These are phyloP conservation scores for Dictyostelium discoideum DNA, from an alignment of 78 protist genomes.

Conservation along the genomic window DNA sequence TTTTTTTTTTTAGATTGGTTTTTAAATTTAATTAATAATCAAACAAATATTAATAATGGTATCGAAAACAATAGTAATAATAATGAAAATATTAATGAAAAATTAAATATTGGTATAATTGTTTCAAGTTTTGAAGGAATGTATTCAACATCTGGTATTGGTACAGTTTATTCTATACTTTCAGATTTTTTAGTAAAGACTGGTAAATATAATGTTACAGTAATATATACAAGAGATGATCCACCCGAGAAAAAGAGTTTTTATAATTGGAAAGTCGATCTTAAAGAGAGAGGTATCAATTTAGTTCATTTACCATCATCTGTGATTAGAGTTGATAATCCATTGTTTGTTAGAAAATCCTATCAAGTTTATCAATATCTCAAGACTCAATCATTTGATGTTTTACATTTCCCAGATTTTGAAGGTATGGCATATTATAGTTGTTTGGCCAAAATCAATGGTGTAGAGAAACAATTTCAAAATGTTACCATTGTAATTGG, in stretches of 20 bases:
- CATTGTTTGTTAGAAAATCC: conserved; percentile 36
- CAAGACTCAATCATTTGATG: conserved; percentile 2
- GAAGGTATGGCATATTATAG: conserved; percentile 71
- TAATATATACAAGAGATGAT: conserved; percentile 66
- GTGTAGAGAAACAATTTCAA: conserved; percentile 8
- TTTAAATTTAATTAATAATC: neutral
- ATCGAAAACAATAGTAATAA: conserved; percentile 9
- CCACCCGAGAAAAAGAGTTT: conserved; percentile 47
- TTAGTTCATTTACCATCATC: conserved; percentile 47
- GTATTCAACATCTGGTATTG: conserved; percentile 77
- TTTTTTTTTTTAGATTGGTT: conserved; percentile 19
- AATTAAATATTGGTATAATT: conserved; percentile 36
- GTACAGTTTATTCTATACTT: conserved; percentile 64
- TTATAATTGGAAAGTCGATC: conserved; percentile 25
- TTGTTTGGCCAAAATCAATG: conserved; percentile 21
- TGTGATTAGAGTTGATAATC: conserved; percentile 14
- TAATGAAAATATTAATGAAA: conserved; percentile 20
- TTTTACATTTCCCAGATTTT: conserved; percentile 72
- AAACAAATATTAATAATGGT: neutral
- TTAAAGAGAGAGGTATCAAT: neutral
- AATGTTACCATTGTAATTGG: conserved; percentile 10
- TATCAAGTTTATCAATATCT: conserved; percentile 70
- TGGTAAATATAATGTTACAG: conserved; percentile 42
- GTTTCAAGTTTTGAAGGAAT: conserved; percentile 74
- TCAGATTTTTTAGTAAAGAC: conserved; percentile 38